A percentile compares a stretch with the other conserved stretches of the same genome.
Evolutionary conservation across 768 basidiomycete genomes (phyloP).

Genomic region (Trametes cingulata): DNA sequence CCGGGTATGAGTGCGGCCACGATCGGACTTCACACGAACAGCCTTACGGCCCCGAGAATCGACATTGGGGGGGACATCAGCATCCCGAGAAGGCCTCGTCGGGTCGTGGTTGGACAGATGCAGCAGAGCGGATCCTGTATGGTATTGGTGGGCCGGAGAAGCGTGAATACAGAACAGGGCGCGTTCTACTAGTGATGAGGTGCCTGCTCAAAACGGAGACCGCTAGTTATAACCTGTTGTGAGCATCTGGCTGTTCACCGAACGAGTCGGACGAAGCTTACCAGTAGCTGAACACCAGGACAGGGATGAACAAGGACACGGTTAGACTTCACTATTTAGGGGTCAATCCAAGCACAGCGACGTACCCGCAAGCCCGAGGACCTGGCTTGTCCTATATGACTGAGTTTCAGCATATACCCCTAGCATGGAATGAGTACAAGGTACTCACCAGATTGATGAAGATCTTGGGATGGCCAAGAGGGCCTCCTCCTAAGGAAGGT

Average conservation of each 20-base stretch:
- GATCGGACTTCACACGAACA: constrained; percentile 15
- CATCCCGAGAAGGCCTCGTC: neutral
- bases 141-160: constrained; percentile 8
- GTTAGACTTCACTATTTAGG: constrained; percentile 5
- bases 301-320: constrained; percentile 9
- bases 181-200: constrained; percentile 56
- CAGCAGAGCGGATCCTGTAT: neutral
- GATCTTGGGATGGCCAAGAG: constrained; percentile 95
- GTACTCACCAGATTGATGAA: constrained; percentile 88
- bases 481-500: constrained; percentile 71
- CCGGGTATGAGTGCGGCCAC: constrained; percentile 6
- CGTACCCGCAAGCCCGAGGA: constrained; percentile 87
- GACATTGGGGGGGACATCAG: neutral
- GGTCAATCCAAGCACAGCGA: constrained; percentile 25
- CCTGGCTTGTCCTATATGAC: constrained; percentile 77
- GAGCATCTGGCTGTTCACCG: neutral
- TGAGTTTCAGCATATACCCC: neutral
- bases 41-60: constrained; percentile 5
- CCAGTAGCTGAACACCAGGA: constrained; percentile 36
- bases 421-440: neutral
- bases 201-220: constrained; percentile 86
- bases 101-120: neutral
- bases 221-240: constrained; percentile 46
- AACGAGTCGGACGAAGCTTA: constrained; percentile 23
- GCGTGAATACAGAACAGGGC: constrained; percentile 21